Percentiles rank a stretch among this genome's conserved stretches.
Conservation (phyloP, 768 basidiomycete genomes). For the Leccinum disarticulatum region DNA sequence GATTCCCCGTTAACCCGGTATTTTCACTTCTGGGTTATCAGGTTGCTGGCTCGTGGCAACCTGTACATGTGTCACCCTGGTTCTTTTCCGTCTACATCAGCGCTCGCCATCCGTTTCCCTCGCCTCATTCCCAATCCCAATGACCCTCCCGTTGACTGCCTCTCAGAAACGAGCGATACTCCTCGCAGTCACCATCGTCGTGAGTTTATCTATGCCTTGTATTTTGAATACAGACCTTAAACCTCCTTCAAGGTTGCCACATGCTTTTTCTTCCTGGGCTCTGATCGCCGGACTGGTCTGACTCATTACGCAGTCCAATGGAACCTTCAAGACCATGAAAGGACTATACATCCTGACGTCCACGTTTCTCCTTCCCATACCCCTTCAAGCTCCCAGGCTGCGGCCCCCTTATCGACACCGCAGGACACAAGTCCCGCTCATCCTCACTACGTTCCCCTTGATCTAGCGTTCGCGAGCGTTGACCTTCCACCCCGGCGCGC, state of each 20-base stretch:
- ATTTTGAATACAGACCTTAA: too few relatives aligned
- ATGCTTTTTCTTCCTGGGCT: constrained; percentile 26
- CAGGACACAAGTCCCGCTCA: not conserved
- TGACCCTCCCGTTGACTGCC: constrained; percentile 26
- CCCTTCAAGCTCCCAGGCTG: not conserved
- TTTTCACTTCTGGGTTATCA: not conserved
- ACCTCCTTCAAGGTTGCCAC: constrained; percentile 14
- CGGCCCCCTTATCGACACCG: not conserved
- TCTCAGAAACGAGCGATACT: constrained; percentile 32
- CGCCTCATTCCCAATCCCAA: constrained; percentile 2
- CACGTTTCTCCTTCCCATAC: not conserved
- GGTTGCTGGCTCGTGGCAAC: not conserved
- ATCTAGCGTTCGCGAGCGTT: not conserved
- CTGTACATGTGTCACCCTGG: not conserved
- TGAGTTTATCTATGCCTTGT: constrained; percentile 7
- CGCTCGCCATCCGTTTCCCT: not conserved
- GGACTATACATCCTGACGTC: not conserved
- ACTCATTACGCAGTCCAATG: constrained; percentile 4
- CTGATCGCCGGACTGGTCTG: constrained; percentile 4
- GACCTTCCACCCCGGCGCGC: constrained; percentile 30
- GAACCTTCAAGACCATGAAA: constrained; percentile 2
- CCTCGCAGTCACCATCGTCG: constrained; percentile 25
- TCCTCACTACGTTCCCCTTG: constrained; percentile 3
- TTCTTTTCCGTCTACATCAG: not conserved
- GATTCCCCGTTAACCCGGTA: not conserved